phyloP scores from a whole-genome alignment of 257 asterid species.

The Nicotiana noctiflora region DNA sequence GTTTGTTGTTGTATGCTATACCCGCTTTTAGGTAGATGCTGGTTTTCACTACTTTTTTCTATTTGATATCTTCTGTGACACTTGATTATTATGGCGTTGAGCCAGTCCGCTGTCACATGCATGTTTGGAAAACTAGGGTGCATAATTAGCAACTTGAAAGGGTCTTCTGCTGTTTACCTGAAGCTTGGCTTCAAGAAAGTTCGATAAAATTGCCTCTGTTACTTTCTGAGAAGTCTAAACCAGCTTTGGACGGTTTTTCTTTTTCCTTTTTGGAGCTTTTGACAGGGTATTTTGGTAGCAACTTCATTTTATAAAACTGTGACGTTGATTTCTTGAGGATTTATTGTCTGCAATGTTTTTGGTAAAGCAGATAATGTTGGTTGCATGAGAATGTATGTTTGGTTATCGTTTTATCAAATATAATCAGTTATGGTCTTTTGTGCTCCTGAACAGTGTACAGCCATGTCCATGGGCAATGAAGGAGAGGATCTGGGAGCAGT shows the following conservation, averaged over 20 bases:
- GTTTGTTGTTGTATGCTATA: not conserved
- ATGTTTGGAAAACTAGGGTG: not conserved
- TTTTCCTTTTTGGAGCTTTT: not conserved
- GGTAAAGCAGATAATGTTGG: slow-evolving; percentile 3
- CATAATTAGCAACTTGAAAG: not conserved
- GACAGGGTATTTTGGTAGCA: not conserved
- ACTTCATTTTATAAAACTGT: not conserved
- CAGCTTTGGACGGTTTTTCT: not conserved
- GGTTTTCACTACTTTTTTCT: not conserved
- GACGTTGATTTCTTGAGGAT: not conserved
- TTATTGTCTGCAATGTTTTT: not conserved
- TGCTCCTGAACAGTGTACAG: slow-evolving; percentile 48
- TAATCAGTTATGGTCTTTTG: slow-evolving; percentile 13
- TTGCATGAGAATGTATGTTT: not conserved
- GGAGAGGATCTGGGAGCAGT: slow-evolving; percentile 35
- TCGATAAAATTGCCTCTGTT: not conserved
- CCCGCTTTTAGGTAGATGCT: not conserved
- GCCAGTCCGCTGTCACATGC: not conserved
- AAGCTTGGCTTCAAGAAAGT: not conserved
- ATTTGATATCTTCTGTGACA: not conserved
- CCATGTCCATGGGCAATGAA: slow-evolving; percentile 28
- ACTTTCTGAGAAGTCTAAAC: not conserved
- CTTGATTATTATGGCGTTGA: not conserved
- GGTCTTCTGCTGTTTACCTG: not conserved
- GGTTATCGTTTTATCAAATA: not conserved